phyloP scores from a whole-genome alignment of 495 filamentous ascomycete species.

The Penicillium crystallinum region DNA sequence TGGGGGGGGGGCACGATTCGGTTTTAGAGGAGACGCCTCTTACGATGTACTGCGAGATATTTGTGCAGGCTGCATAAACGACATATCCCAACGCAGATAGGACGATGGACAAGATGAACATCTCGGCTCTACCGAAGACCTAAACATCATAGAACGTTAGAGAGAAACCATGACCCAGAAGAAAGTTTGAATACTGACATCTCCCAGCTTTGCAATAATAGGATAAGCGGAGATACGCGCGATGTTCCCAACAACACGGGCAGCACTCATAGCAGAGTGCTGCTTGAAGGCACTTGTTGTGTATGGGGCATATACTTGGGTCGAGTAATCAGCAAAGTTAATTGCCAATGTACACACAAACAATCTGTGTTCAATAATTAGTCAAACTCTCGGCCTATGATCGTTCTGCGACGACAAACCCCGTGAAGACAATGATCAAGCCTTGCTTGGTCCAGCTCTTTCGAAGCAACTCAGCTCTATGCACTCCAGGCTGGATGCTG shows the following conservation, averaged over 20 bases:
- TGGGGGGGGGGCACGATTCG: neutral
- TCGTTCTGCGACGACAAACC: constrained; percentile 1
- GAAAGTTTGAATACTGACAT: constrained; percentile 5
- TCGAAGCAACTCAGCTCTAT: constrained; percentile 18
- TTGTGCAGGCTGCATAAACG: constrained; percentile 19
- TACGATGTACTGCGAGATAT: constrained; percentile 23
- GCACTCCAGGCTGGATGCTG: constrained; percentile 21
- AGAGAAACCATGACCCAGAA: neutral
- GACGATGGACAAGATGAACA: constrained; percentile 21
- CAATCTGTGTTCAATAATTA: constrained; percentile 7
- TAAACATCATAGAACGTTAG: neutral
- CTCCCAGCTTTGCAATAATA: constrained; percentile 23
- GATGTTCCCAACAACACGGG: constrained; percentile 22
- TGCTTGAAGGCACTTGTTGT: constrained; percentile 22
- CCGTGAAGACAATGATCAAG: constrained; percentile 16
- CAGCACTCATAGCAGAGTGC: constrained; percentile 24
- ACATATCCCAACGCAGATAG: constrained; percentile 12
- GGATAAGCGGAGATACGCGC: constrained; percentile 22
- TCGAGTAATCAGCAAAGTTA: constrained; percentile 22
- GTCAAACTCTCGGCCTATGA: neutral
- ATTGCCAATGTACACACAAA: constrained; percentile 21
- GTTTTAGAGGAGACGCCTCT: neutral
- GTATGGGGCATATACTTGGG: constrained; percentile 19
- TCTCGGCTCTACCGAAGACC: constrained; percentile 18
- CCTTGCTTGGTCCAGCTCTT: constrained; percentile 21